Evolutionary conservation across 768 basidiomycete genomes (phyloP), one percentile per base, ranked within the genome.

Genomic region (Pulveroboletus sp.): DNA sequence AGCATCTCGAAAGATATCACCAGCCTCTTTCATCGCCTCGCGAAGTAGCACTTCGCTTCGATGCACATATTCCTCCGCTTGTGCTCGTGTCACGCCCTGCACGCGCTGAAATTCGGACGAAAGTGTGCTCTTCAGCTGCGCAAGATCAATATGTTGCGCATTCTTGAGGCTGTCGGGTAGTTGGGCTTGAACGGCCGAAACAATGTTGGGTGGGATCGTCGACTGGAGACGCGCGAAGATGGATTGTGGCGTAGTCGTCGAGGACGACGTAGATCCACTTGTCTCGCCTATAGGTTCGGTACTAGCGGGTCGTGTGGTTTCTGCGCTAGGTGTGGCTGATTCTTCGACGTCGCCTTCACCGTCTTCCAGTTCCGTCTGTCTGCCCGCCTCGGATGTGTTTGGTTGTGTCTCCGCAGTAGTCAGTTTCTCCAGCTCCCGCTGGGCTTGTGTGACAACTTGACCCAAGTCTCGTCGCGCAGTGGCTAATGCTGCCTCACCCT

Each of bases 1-100:
- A 11, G 90, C 92, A 42, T 97, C 94, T 44, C 78, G 82, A 10
- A 94, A 71, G 14, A 86, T 84, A 53, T 88, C 92, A 48, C 88
- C 79, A 7, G 89, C 87, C 59, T 90, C 90, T 59, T 82, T 85
- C 58, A 90, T 77, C 2, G 82, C 87, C 49, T 84, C 85, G 34
- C 79, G 74, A 25, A 87, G 64, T 29, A 85, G 60, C 8, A 65
- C 74, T 55, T 87, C 85, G 63, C 84, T 85, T 72, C 82, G 86
- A 59, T 85, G 82, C 25, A 87, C 79, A 62, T 92, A 92, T 57
- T 89, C 91, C 64, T 91, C 92, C 6, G 90, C 90, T 52, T 87
- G 86, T 5, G 82, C 72, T n/a, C 76, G 75, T 43, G 81, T 83
- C 34, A 86, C 78, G 37, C 84, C 87, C 60, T 91, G 89, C 31